Evolutionary conservation across 148 eudicot genomes (phyloP).

Genomic region (Camellia lanceoleosa): DNA sequence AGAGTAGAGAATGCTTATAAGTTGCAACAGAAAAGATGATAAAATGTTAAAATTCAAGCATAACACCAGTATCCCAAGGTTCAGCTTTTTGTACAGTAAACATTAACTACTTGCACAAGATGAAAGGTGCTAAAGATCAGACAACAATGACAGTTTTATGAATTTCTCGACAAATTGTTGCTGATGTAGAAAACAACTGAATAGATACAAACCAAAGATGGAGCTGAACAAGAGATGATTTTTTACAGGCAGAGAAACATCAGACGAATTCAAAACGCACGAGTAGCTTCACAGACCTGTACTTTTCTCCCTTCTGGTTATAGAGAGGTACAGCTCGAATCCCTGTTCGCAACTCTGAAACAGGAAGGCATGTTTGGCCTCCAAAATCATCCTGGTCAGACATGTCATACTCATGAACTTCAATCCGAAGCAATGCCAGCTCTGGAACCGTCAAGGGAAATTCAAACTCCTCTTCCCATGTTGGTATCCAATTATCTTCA

Average conservation of each 20-base stretch:
- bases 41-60: too few relatives aligned
- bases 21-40: too few relatives aligned
- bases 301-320: constrained; percentile 37
- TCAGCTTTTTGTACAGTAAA: too few relatives aligned
- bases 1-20: too few relatives aligned
- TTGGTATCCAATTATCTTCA: constrained; percentile 50
- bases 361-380: constrained; percentile 55
- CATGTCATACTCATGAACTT: constrained; percentile 48
- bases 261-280: constrained; percentile 32
- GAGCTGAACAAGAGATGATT: background rate
- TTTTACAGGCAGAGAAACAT: background rate
- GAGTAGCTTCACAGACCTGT: constrained; percentile 40
- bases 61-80: too few relatives aligned
- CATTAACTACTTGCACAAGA: too few relatives aligned
- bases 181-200: background rate
- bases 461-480: constrained; percentile 48
- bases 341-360: constrained; percentile 39
- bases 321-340: constrained; percentile 45
- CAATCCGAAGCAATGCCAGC: constrained; percentile 47
- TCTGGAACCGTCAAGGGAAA: constrained; percentile 48
- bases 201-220: background rate
- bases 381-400: constrained; percentile 54
- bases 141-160: too few relatives aligned
- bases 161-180: too few relatives aligned
- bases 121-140: too few relatives aligned